phyloP scores from a whole-genome alignment of 768 basidiomycete genomes.

The Krasilnikovozyma curviuscula region DNA sequence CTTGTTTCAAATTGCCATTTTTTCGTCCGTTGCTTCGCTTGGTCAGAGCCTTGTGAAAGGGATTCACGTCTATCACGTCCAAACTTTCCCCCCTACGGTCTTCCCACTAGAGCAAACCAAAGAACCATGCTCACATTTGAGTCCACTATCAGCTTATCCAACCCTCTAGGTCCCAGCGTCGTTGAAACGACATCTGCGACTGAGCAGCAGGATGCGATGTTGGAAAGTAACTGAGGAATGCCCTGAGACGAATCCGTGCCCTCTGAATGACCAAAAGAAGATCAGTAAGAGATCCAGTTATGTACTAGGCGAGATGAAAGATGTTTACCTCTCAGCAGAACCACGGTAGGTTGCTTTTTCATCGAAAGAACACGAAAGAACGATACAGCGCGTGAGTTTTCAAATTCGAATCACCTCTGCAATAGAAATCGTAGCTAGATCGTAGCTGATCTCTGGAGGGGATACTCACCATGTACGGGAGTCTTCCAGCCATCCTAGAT shows the following conservation, averaged over 20 bases:
- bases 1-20: not conserved
- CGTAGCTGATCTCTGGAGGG: no score
- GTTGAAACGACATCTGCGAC: constrained; percentile 77
- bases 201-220: constrained; percentile 90
- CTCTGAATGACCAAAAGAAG: constrained; percentile 29
- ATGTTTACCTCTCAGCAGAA: constrained; percentile 48
- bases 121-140: constrained; percentile 11
- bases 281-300: not conserved
- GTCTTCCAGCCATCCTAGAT: constrained; percentile 24
- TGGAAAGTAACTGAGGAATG: constrained; percentile 74
- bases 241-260: constrained; percentile 94
- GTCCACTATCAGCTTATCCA: constrained; percentile 60
- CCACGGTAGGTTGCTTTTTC: constrained; percentile 99
- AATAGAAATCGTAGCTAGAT: constrained; percentile 9
- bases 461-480: constrained; percentile 21
- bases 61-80: constrained; percentile 44
- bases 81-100: not conserved
- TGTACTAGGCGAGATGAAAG: constrained; percentile 2
- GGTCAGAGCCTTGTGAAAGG: not conserved
- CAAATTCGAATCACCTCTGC: constrained; percentile 4
- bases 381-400: not conserved
- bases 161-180: constrained; percentile 92
- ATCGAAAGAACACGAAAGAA: constrained; percentile 4
- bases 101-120: no score
- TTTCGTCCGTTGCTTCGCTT: not conserved